Evolutionary conservation across 306 rosid species (phyloP).

Genomic region (Sechiopsis laciniata): DNA sequence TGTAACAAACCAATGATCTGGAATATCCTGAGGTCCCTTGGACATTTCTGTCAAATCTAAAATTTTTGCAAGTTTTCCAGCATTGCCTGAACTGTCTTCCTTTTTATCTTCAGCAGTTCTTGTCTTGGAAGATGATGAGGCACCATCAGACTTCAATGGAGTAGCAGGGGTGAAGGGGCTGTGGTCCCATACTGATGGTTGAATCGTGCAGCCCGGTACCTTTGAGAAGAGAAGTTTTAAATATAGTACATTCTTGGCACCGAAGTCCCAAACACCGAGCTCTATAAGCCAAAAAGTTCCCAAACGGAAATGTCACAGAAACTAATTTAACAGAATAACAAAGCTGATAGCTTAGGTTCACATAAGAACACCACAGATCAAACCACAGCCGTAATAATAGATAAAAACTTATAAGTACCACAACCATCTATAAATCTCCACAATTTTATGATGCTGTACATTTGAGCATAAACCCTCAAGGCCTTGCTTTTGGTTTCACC

Average conservation of each 20-base stretch:
- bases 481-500: too few relatives aligned
- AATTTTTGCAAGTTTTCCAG: slow-evolving; percentile 73
- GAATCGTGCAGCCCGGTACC: slow-evolving; percentile 88
- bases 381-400: not conserved
- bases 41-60: slow-evolving; percentile 92
- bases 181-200: slow-evolving; percentile 97
- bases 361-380: too few relatives aligned
- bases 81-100: slow-evolving; percentile 42
- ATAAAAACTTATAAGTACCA: not conserved
- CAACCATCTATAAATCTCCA: too few relatives aligned
- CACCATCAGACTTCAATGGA: slow-evolving; percentile 48
- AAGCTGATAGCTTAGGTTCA: too few relatives aligned
- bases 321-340: too few relatives aligned
- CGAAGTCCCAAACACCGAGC: slow-evolving; percentile 96
- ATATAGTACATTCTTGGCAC: slow-evolving; percentile 85
- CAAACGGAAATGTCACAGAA: too few relatives aligned
- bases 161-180: slow-evolving; percentile 50
- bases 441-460: too few relatives aligned
- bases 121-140: slow-evolving; percentile 67
- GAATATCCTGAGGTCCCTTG: slow-evolving; percentile 91
- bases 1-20: slow-evolving; percentile 97
- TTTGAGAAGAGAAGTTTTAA: slow-evolving; percentile 90
- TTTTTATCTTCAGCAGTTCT: slow-evolving; percentile 40
- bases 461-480: too few relatives aligned
- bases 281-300: too few relatives aligned